Conservation (phyloP, 2,329 filamentous ascomycete species). For the Lasiodiplodia hormozganensis region DNA sequence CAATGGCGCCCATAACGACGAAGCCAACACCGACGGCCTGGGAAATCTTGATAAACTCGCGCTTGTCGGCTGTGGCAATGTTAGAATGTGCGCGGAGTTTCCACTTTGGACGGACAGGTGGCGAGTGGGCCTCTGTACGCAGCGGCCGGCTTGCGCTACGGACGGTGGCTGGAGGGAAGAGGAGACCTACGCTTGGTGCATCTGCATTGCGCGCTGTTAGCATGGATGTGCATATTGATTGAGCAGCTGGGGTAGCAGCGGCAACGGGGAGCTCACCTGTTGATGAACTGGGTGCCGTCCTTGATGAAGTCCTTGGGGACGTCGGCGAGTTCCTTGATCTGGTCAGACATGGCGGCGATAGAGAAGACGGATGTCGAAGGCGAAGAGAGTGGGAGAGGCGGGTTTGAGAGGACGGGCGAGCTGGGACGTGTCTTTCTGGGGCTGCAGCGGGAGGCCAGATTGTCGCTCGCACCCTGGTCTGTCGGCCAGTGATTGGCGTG, state of each 20-base stretch:
- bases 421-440: conserved; percentile 27
- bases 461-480: conserved; percentile 21
- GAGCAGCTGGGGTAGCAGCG: background rate
- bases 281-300: conserved; percentile 58
- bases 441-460: conserved; percentile 28
- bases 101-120: background rate
- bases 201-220: conserved; percentile 11
- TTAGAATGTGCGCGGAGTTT: background rate
- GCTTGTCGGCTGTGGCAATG: conserved; percentile 39
- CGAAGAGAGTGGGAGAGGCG: background rate
- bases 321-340: conserved; percentile 74
- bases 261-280: conserved; percentile 39
- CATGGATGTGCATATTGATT: background rate
- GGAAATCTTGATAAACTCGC: conserved; percentile 42
- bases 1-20: conserved; percentile 61
- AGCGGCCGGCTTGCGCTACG: background rate
- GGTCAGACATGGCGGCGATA: conserved; percentile 64
- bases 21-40: conserved; percentile 58
- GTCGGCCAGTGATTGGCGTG: conserved; percentile 23
- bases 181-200: conserved; percentile 55
- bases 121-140: background rate
- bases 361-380: background rate
- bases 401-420: conserved; percentile 11
- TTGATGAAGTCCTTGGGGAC: conserved; percentile 52
- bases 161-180: too few relatives aligned